Base-by-base conservation (phyloP, 495 filamentous ascomycete genomes). In the Lepidopterella palustris region DNA sequence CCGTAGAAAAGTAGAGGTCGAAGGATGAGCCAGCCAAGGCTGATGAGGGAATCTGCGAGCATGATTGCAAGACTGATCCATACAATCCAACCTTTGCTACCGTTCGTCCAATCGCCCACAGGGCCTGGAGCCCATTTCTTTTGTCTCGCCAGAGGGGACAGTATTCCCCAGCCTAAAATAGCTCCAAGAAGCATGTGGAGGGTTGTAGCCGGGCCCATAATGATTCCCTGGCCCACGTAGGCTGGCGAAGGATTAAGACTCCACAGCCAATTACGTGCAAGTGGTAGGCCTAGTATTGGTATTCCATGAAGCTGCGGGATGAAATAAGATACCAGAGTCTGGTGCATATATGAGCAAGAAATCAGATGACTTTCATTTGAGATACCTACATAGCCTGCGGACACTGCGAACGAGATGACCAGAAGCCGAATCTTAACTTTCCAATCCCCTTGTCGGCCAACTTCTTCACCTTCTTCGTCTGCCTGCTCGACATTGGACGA, bases 31-130 rank as follows among this genome's bases (percentile, higher is more conserved):
- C 89, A 91, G 4, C 88, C 84, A 20, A 99, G 80, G 64, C 88
- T 96, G 54, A 97, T 80, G 3, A 97, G 75, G 1, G 92, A 88
- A 73, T 99, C 93, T 6, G 89, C 87, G 61, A 99, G 81, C 93
- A 99, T 99, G 61, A 99, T 95, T 0, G 93, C 90, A 28, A 99
- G 73, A 57, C 88, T 92, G 1, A 92, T 76, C 93, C 93, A 99
- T 0, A 97, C 88, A 58, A 99, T 96, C 93, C 93, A 99, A 21
- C 92, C 93, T 76, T 97, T 96, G 69, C 87, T 93, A 5, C 93
- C 93, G 29, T 76, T 82, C 57, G 86, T 85, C 95, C 95, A 99
- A 68, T 93, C 88, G 25, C 83, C 74, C 0, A 97, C 90, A 1
- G 82, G 78, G 0, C 90, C 93, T 0, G 90, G 88, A 15, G 93